phyloP scores from a whole-genome alignment of 805 yeast genomes.

The Kazachstania taianensis region DNA sequence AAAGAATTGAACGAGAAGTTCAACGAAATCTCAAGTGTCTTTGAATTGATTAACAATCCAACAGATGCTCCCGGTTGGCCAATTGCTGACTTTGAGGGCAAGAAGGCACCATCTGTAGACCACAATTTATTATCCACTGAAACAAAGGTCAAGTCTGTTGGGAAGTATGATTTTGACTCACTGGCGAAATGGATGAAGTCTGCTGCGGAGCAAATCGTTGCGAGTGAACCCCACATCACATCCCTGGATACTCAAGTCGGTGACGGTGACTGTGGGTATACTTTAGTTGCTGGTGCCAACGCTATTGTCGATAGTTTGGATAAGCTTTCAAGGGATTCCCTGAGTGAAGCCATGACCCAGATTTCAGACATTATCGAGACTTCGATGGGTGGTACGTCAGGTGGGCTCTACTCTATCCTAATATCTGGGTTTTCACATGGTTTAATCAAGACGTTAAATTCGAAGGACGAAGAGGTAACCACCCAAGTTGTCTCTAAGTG shows the following conservation, averaged over 20 bases:
- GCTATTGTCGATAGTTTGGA: conserved; percentile 51
- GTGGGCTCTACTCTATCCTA: conserved; percentile 82
- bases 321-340: conserved; percentile 30
- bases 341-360: conserved; percentile 51
- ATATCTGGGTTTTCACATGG: conserved; percentile 64
- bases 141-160: conserved; percentile 29
- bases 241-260: conserved; percentile 83
- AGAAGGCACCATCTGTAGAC: conserved; percentile 27
- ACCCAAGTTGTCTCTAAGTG: conserved; percentile 37
- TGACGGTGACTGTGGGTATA: conserved; percentile 96
- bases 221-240: conserved; percentile 77
- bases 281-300: conserved; percentile 72
- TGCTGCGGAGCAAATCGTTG: conserved; percentile 43
- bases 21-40: conserved; percentile 27
- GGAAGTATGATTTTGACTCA: conserved; percentile 27
- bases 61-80: conserved; percentile 83
- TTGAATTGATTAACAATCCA: conserved; percentile 55
- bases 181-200: conserved; percentile 33
- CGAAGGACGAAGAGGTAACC: conserved; percentile 24
- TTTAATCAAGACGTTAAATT: conserved; percentile 25
- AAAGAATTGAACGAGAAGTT: conserved; percentile 27
- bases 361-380: conserved; percentile 78
- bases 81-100: conserved; percentile 17
- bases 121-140: conserved; percentile 22
- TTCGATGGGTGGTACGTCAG: conserved; percentile 97